These are phyloP conservation scores for Exophiala xenobiotica DNA, from an alignment of 2,329 filamentous ascomycete species.

Conservation along the genomic window DNA sequence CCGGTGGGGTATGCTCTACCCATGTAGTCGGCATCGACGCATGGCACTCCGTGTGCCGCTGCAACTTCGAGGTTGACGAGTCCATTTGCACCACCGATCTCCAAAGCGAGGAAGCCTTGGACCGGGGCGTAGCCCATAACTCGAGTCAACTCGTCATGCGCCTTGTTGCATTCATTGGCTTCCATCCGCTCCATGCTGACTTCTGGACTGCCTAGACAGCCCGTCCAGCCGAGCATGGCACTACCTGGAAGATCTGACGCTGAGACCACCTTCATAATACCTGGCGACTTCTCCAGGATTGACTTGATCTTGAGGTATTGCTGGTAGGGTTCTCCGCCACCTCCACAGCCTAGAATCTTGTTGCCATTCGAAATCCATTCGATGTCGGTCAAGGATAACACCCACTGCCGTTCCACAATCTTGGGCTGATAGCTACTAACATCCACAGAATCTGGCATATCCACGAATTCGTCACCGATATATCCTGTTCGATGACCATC, in stretches of 20 bases:
- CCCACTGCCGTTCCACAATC: conserved; percentile 37
- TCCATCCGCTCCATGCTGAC: conserved; percentile 61
- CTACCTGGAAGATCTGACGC: conserved; percentile 52
- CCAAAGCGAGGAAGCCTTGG: conserved; percentile 61
- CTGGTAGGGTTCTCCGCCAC: conserved; percentile 45
- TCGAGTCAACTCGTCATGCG: conserved; percentile 53
- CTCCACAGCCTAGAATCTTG: conserved; percentile 51
- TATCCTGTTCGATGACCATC: conserved; percentile 27
- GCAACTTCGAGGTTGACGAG: conserved; percentile 59
- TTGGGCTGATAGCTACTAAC: conserved; percentile 27
- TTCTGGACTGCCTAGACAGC: conserved; percentile 57
- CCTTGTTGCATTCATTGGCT: conserved; percentile 52
- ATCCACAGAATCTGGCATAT: conserved; percentile 27
- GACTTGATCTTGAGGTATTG: conserved; percentile 25
- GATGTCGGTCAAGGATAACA: conserved; percentile 47
- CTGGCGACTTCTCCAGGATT: conserved; percentile 27
- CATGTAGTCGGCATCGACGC: conserved; percentile 50
- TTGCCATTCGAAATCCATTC: conserved; percentile 49
- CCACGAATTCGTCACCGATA: conserved; percentile 15
- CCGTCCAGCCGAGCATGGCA: conserved; percentile 41
- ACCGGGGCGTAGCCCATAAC: conserved; percentile 46
- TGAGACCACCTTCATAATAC: conserved; percentile 53
- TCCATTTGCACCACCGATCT: conserved; percentile 68
- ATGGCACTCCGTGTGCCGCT: conserved; percentile 38
- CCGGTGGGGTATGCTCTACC: conserved; percentile 28